A percentile compares a stretch with the other conserved stretches of the same genome.
phyloP scores from a whole-genome alignment of 345 rosid species.

The Anastatica hierochuntica region DNA sequence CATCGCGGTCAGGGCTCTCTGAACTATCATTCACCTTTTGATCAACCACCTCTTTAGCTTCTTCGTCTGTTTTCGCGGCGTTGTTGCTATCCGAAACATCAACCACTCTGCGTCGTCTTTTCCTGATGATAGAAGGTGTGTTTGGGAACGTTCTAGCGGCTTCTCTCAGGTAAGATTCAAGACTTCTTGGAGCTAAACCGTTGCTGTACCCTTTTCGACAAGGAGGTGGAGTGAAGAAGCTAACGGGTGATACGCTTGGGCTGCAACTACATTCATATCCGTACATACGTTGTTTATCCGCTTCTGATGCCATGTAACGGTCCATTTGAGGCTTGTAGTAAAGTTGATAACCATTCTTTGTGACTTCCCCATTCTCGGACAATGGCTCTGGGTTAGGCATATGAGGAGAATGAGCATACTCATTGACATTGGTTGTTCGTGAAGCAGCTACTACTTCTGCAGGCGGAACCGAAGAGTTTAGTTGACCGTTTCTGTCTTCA shows the following conservation, averaged over 20 bases:
- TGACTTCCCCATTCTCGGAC: constrained; percentile 26
- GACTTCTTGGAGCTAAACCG: constrained; percentile 40
- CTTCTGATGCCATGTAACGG: constrained; percentile 24
- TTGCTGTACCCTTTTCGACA: constrained; percentile 34
- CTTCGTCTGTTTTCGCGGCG: constrained; percentile 21
- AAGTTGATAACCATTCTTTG: constrained; percentile 27
- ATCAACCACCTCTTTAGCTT: constrained; percentile 25
- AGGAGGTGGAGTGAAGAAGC: constrained; percentile 85
- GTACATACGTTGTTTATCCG: constrained; percentile 28
- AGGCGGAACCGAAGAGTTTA: constrained; percentile 32
- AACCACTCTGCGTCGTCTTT: constrained; percentile 38
- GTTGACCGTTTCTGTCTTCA: constrained; percentile 38
- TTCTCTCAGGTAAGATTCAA: constrained; percentile 58
- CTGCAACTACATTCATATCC: constrained; percentile 34
- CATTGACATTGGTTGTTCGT: constrained; percentile 31
- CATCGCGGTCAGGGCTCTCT: constrained; percentile 34
- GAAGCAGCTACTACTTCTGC: constrained; percentile 40
- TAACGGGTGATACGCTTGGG: constrained; percentile 46
- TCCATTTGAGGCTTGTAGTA: constrained; percentile 44
- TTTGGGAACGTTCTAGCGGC: constrained; percentile 81
- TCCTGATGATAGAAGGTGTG: constrained; percentile 87
- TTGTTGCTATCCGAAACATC: constrained; percentile 24
- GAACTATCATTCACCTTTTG: constrained; percentile 28
- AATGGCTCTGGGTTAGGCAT: constrained; percentile 18
- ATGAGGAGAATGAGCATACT: constrained; percentile 39